These are phyloP conservation scores for Yamadazyma sp. DNA, from an alignment of 1,139 yeast genomes.

Conservation along the genomic window DNA sequence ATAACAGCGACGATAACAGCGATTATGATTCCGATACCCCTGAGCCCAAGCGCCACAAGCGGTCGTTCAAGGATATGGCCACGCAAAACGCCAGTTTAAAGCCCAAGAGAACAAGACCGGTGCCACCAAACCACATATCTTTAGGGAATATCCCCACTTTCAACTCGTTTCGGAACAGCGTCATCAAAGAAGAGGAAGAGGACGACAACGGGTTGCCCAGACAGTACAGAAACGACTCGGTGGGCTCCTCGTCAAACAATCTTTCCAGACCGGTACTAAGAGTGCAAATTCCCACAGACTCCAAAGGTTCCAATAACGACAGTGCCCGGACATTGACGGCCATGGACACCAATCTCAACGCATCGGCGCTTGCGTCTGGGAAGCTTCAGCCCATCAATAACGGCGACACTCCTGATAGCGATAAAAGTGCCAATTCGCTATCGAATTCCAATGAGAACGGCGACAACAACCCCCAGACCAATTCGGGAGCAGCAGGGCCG, in stretches of 20 bases:
- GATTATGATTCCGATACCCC: conserved; percentile 18
- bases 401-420: not conserved
- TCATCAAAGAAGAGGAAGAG: conserved; percentile 16
- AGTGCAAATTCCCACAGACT: conserved; percentile 51
- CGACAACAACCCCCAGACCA: not conserved
- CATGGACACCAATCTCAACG: conserved; percentile 14
- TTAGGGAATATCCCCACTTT: conserved; percentile 31
- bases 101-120: conserved; percentile 10
- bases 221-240: conserved; percentile 11
- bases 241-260: conserved; percentile 11
- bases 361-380: not conserved
- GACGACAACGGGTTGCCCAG: conserved; percentile 11
- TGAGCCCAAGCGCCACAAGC: conserved; percentile 15
- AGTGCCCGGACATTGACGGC: conserved; percentile 20
- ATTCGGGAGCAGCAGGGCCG: conserved; percentile 13
- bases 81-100: not conserved
- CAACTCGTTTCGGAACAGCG: conserved; percentile 16
- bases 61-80: conserved; percentile 7
- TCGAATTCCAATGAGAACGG: not conserved
- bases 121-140: conserved; percentile 29
- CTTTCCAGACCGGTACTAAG: conserved; percentile 45
- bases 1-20: conserved; percentile 11
- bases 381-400: not conserved
- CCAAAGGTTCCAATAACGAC: conserved; percentile 22
- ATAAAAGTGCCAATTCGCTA: not conserved